These are phyloP conservation scores for Fusarium gaditjirri DNA, from an alignment of 2,329 filamentous ascomycete genomes.

Conservation along the genomic window DNA sequence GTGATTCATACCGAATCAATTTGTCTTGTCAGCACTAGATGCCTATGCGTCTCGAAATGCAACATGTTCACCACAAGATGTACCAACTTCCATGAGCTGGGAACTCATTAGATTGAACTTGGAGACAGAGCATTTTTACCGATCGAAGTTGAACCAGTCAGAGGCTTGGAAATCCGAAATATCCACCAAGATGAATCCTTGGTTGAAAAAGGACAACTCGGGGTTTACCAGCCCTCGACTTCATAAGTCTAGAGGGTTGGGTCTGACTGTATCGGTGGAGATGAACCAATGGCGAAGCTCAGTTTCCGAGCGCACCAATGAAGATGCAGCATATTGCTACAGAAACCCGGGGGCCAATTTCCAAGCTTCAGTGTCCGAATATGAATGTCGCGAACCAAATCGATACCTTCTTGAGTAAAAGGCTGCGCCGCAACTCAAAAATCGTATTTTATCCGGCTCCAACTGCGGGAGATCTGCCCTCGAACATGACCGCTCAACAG, in stretches of 20 bases:
- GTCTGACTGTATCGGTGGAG: background rate
- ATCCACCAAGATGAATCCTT: background rate
- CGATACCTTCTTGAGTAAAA: too few relatives aligned
- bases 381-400: too few relatives aligned
- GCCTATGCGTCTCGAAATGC: background rate
- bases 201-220: too few relatives aligned
- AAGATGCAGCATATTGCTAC: background rate
- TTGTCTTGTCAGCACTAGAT: background rate
- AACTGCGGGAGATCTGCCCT: too few relatives aligned
- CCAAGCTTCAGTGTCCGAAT: too few relatives aligned
- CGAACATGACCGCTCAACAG: too few relatives aligned
- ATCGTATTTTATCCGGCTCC: too few relatives aligned
- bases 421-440: too few relatives aligned
- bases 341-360: too few relatives aligned
- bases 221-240: too few relatives aligned
- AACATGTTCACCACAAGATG: background rate
- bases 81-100: fast-evolving
- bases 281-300: background rate
- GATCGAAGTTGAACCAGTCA: background rate
- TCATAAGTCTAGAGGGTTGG: background rate
- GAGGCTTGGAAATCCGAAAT: background rate
- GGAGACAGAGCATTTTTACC: background rate
- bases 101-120: too few relatives aligned
- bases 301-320: conserved; percentile 12
- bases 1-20: background rate